Base-by-base conservation (phyloP, 441 rosid species). In the Populus hybrid region DNA sequence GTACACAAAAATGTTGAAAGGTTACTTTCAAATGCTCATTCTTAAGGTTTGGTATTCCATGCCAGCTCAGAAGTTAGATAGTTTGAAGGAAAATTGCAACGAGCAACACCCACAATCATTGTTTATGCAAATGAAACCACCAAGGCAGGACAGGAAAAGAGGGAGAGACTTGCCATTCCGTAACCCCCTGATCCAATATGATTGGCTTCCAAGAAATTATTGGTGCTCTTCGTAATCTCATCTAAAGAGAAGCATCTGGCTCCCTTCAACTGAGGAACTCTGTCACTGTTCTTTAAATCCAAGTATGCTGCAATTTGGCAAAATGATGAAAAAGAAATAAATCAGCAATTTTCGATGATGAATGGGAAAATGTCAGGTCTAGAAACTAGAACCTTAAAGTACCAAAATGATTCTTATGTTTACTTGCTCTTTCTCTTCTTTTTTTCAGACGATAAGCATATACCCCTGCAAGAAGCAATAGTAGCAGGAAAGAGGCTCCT, bases 151-250 rank as follows among this genome's bases (percentile, higher is more conserved):
- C 16, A 11, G 6, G 20, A 46, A 14, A 46, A 46, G 36, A 61
- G n/a, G 69, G 72, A 77, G 61, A 73, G 76, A 61, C 42, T 54
- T 74, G 90, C 97, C 97, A 91, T 92, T 80, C 99, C 98, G 76
- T 90, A 94, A 65, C 97, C 97, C 18, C 99, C 97, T 4, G 89
- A 86, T 20, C 99, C 97, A 75, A 91, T 76, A 69, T 81, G 83
- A 72, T 87, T 91, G 70, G 90, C 80, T 9, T 89, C 86, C 28
- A 94, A 83, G 81, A 95, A 94, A 46, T 90, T 88, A 28, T 87
- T 78, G 40, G 95, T 82, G 77, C 75, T 89, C 80, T 83, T 91
- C 78, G 83, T 84, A 26, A 92, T 83, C 84, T 94, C 97, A 72
- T 94, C 94, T 36, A 91, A 90, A 69, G 93, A 87, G 85, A 87